Evolutionary conservation across 495 filamentous ascomycete genomes (phyloP), one percentile per base, ranked within the genome.

Genomic region (Hapsidospora chrysogenum): DNA sequence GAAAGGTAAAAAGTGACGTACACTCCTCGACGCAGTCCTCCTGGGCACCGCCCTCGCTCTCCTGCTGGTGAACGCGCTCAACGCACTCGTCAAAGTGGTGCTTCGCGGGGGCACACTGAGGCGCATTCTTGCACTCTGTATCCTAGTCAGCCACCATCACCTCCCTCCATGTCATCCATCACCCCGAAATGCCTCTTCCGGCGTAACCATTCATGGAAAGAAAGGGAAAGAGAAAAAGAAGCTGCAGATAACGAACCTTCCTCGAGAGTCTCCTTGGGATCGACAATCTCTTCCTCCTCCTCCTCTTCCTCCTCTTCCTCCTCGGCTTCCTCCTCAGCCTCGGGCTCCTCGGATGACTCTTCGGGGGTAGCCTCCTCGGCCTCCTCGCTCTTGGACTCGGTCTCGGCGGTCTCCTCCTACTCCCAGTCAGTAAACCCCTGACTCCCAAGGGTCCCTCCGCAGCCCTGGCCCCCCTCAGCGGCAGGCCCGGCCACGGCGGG

Each of bases 21-120:
- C 89, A 97, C 70, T 97, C 89, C 68, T 97, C 89, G 43, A 97
- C 82, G 49, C 89, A 97, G 66, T 97, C 87, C 70, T 97, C 89
- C 57, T 68, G 66, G 52, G 68, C 63, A 44, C 68, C 76, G 32
- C 56, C 54, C 19, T 59, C 51, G 13, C 29, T 38, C 46, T 80
- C 72, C 45, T 73, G 47, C 57, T 58, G 38, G 76, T 87, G 44
- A 95, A 36, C 89, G 46, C 89, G 84, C 66, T 92, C 85, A 47
- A 84, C 81, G 56, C 89, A 97, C 60, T 94, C 85, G 42, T 95
- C 86, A 60, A 74, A 96, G 70, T 97, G 89, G 71, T 96, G 86
- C 73, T 95, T 97, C 45, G 70, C 69, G 19, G 80, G 77, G 30
- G 74, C 64, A 63, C 89, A 97, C 60, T 80, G 62, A 51, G 80